Percentiles rank a stretch among this genome's conserved stretches.
Evolutionary conservation across 2,329 filamentous ascomycete genomes (phyloP).

Genomic region (Hymenoscyphus salicellus): DNA sequence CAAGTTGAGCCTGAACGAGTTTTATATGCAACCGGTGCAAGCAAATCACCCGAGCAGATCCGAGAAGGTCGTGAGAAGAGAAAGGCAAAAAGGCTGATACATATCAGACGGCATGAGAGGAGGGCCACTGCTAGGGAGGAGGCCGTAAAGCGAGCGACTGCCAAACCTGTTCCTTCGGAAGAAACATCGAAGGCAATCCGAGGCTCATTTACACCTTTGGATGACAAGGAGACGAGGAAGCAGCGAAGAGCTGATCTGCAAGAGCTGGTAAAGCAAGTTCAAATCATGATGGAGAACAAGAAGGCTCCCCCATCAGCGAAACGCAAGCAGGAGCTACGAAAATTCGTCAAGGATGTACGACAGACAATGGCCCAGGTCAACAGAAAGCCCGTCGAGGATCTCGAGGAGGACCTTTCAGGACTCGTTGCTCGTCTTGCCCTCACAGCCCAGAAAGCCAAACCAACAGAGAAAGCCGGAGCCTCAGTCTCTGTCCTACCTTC

Average conservation of each 20-base stretch:
- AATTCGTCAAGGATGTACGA: slow-evolving; percentile 58
- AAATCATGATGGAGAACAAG: slow-evolving; percentile 50
- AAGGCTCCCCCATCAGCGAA: slow-evolving; percentile 58
- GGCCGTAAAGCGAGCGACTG: slow-evolving; percentile 20
- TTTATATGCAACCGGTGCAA: slow-evolving; percentile 77
- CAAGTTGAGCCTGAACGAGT: slow-evolving; percentile 88
- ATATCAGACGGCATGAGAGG: slow-evolving; percentile 21
- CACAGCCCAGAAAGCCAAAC: neutral
- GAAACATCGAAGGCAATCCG: slow-evolving; percentile 16
- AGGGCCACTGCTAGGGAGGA: slow-evolving; percentile 23
- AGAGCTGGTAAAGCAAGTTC: slow-evolving; percentile 43
- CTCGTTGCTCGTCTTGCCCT: slow-evolving; percentile 36
- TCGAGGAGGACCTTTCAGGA: slow-evolving; percentile 47
- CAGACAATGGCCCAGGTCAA: slow-evolving; percentile 36
- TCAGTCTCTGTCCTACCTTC: neutral
- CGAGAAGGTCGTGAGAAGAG: slow-evolving; percentile 24
- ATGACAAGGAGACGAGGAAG: slow-evolving; percentile 33
- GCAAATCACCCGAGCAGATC: slow-evolving; percentile 49
- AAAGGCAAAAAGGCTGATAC: slow-evolving; percentile 15
- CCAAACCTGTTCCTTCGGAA: slow-evolving; percentile 30
- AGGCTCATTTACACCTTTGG: slow-evolving; percentile 10
- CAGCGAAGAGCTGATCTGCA: slow-evolving; percentile 28
- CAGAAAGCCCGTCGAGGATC: slow-evolving; percentile 50
- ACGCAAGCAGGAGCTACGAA: slow-evolving; percentile 71
- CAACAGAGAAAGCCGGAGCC: neutral